Evolutionary conservation across 306 rosid genomes (phyloP), one percentile per base, ranked within the genome.

Genomic region (Quercus robur): DNA sequence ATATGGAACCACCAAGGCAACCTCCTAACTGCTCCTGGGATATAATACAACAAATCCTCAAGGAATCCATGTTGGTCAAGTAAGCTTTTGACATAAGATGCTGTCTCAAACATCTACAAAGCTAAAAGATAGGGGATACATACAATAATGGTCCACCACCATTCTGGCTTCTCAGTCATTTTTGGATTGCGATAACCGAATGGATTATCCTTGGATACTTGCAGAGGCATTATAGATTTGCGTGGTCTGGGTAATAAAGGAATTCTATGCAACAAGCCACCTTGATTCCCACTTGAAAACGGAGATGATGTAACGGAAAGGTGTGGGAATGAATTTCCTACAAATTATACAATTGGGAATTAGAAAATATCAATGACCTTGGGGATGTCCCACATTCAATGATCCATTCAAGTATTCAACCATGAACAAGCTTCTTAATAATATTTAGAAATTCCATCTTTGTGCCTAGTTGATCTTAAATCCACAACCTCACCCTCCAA

Each of bases 121-220:
- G 97, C 88, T 10, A 88, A 30, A 31, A 94, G 84, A 78, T 94
- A 92, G 57, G 98, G 98, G 70, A 88, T 9, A 59, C 97, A 91
- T 11, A 91, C 91, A 78, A 94, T 75, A 78, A 92, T 88, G 76
- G 97, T 90, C 97, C 92, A 89, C 97, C 97, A 90, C 98, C 98
- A 94, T 69, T 88, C 91, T 30, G 97, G 98, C 84, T 91, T 92
- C 89, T 91, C 90, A 33, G 84, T 77, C 56, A 79, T 80, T 77
- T 82, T 73, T 6, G 97, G 88, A 78, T 77, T 81, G 67, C 88
- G 88, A 66, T 80, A 71, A 46, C 90, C 78, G 41, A 86, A 81
- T 9, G 93, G 87, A 73, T 85, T 85, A 70, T 84, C 84, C 74
- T 76, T 81, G 54, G 71, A 85, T 76, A 97, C 93, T 74, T 80